Evolutionary conservation across 352 stramenopile genomes (phyloP).

Genomic region (Halophytophthora polymorphica): DNA sequence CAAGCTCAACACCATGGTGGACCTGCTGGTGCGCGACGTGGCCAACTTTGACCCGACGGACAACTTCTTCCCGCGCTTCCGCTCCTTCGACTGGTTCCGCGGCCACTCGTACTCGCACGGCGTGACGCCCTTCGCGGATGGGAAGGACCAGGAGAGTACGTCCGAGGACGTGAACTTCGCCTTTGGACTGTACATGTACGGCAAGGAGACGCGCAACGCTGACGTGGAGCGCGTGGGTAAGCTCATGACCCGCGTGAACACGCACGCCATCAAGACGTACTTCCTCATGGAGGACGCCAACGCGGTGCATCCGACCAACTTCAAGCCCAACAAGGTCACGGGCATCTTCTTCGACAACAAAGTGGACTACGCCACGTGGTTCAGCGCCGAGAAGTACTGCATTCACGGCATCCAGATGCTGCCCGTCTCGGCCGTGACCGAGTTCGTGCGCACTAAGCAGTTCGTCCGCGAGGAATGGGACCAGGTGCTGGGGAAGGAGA

Average conservation of each 20-base stretch:
- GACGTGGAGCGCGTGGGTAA: slow-evolving; percentile 30
- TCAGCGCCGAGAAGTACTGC: slow-evolving; percentile 42
- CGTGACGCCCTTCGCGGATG: slow-evolving; percentile 51
- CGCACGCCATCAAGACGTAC: slow-evolving; percentile 56
- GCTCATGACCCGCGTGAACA: slow-evolving; percentile 50
- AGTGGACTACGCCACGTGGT: slow-evolving; percentile 47
- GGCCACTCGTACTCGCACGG: slow-evolving; percentile 73
- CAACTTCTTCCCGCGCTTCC: slow-evolving; percentile 51
- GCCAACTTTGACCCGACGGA: slow-evolving; percentile 41
- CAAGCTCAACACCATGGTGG: slow-evolving; percentile 37
- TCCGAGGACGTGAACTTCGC: slow-evolving; percentile 70
- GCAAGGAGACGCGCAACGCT: slow-evolving; percentile 39
- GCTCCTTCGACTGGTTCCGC: slow-evolving; percentile 63
- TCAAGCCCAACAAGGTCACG: slow-evolving; percentile 38
- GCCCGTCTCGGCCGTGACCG: slow-evolving; percentile 53
- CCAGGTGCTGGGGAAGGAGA: slow-evolving; percentile 44
- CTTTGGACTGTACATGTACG: slow-evolving; percentile 52
- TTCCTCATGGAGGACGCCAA: slow-evolving; percentile 52
- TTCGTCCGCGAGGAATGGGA: slow-evolving; percentile 69
- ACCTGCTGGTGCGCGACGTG: slow-evolving; percentile 51
- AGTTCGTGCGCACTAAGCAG: slow-evolving; percentile 45
- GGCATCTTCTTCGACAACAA: slow-evolving; percentile 54
- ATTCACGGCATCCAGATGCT: slow-evolving; percentile 63
- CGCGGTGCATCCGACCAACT: slow-evolving; percentile 41
- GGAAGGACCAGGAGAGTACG: slow-evolving; percentile 70